Base-by-base conservation (phyloP, 108 stramenopile genomes). In the Skeletonema tropicum region DNA sequence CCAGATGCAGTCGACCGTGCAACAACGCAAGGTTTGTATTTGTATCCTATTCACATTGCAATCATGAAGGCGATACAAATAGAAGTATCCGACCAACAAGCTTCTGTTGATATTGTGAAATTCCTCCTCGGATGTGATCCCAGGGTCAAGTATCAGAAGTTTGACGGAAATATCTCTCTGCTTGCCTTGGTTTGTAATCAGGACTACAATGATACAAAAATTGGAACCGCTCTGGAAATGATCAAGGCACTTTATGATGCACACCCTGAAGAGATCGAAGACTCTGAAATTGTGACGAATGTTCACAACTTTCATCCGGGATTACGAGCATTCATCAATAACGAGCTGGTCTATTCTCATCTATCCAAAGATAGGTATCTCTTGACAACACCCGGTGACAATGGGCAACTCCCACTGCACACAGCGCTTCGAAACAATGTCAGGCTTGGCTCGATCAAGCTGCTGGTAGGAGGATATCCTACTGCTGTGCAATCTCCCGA, bases 401-500 rank as follows among this genome's bases (percentile, higher is more conserved):
- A 32, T 29, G 29, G 32, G 9, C 17, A 29, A 21, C 13, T 32
- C 17, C 59, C 59, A 33, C 59, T 60, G 13, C 59, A 60, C 32
- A 1, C 3, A 60, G 59, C 33, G 7, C 33, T 35, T 35, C 33
- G 7, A 35, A 35, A 35, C 4, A 35, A 35, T 35, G 33, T 35
- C 59, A 32, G n/a, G 14, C 59, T 60, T 29, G 59, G 59, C 17
- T 31, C 59, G 6, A 60, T 60, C 59, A 60, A 60, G 59, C 17
- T 60, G 12, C 8, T 60, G 12, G 59, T 60, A 6, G 10, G 10
- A 60, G 12, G 59, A 3, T 6, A 60, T 60, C 59, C 31, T 60
- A 5, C 26, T 13, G 26, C 17, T n/a, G n/a, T n/a, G n/a, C n/a
- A n/a, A n/a, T n/a, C n/a, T n/a, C n/a, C n/a, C n/a, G n/a, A n/a